Percentiles rank a stretch among this genome's conserved stretches.
phyloP scores from a whole-genome alignment of 441 rosid species.

The Kokia cookei region DNA sequence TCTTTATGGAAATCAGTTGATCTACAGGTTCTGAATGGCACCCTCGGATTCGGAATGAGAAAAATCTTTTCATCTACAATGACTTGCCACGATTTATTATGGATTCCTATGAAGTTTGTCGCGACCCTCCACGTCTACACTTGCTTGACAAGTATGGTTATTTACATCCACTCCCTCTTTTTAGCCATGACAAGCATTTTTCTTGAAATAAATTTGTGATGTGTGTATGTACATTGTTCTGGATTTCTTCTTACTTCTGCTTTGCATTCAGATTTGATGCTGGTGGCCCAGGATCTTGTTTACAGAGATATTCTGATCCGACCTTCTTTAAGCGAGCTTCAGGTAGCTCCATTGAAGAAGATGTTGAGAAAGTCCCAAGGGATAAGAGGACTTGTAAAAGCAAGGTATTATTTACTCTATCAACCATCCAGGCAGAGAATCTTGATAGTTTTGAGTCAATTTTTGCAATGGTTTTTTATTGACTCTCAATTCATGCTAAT shows the following conservation, averaged over 20 bases:
- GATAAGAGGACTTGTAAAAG: constrained; percentile 49
- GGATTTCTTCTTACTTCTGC: constrained; percentile 8
- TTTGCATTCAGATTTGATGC: constrained; percentile 60
- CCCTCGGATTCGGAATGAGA: constrained; percentile 53
- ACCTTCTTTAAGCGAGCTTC: constrained; percentile 69
- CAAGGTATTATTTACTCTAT: constrained; percentile 43
- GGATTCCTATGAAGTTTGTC: constrained; percentile 88
- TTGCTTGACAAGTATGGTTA: constrained; percentile 77
- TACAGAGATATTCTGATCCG: constrained; percentile 90
- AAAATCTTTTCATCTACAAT: constrained; percentile 64
- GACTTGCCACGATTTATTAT: constrained; percentile 76
- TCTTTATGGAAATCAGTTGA: constrained; percentile 32
- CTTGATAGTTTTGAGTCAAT: background rate
- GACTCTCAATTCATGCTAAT: background rate
- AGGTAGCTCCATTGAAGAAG: constrained; percentile 33
- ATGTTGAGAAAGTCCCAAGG: constrained; percentile 43
- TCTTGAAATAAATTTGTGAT: constrained; percentile 1
- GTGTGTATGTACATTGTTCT: background rate
- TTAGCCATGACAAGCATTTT: background rate
- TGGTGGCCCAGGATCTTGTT: constrained; percentile 90
- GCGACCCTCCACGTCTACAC: constrained; percentile 74
- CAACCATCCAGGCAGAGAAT: background rate
- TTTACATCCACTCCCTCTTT: constrained; percentile 1
- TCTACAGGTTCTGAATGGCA: constrained; percentile 87
- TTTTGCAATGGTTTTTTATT: background rate